Base-by-base conservation (phyloP, 768 basidiomycete genomes). In the Suillus variegatus region DNA sequence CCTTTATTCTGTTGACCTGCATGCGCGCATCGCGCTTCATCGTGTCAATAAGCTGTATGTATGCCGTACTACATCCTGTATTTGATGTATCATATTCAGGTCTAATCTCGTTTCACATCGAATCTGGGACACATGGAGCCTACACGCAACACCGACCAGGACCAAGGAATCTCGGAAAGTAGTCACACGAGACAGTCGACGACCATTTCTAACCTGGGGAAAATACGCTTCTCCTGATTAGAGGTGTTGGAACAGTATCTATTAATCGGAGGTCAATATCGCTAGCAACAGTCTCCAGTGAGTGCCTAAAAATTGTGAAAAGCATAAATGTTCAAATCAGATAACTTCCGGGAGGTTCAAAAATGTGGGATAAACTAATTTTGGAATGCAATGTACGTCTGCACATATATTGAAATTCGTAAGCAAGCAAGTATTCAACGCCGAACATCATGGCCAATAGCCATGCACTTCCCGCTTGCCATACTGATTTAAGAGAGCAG, bases 1-100 rank as follows among this genome's bases (percentile, higher is more conserved):
- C 25, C 40, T 55, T 55, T 55, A 60, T 60, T 60, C 40, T 40
- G 58, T 22, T 8, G 28, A 41, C 41, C 58, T 60, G 18, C 58
- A 60, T 28, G 41, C 6, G 6, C 18, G 0, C 41, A 20, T 28
- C 41, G 18, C 41, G 28, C 38, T 60, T 43, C 16, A 43, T 60
- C 12, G 41, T 10, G 20, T 36, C 54, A n/a, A 55, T 36, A 35
- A 13, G 54, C 35, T 36, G 58, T 60, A 32, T 28, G 57, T 28
- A 28, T 25, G 25, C 57, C 12, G 38, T 18, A 60, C 18, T 60
- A 18, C 18, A 60, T 32, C 20, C 22, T 60, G 41, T 41, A 41
- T 28, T 25, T 28, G 40, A 43, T 40, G 20, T 32, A 28, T 18
- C 41, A 32, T 20, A 43, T 28, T 41, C 40, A 60, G 6, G 20